Percentiles rank a stretch among this genome's conserved stretches.
Conservation (phyloP, 164 flowering plant genomes). For the Akebia trifoliata region DNA sequence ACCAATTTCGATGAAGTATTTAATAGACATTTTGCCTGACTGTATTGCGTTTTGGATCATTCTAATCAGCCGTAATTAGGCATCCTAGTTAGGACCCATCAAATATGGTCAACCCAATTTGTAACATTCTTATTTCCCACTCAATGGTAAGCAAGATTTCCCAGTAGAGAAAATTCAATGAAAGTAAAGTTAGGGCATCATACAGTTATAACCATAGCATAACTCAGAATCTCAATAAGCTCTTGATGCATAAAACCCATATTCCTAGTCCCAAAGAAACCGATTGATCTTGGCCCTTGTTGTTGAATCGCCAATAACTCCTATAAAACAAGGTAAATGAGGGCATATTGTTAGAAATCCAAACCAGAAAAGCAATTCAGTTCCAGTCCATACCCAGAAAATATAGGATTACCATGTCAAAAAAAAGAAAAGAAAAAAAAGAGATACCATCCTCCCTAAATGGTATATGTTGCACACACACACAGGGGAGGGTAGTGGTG, state of each 20-base stretch:
- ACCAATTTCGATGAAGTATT: not conserved
- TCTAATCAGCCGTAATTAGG: not conserved
- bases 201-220: slow-evolving; percentile 98
- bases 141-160: not conserved
- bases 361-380: not conserved
- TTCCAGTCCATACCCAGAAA: not conserved
- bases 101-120: not conserved
- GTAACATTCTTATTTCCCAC: not conserved
- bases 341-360: not conserved
- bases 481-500: too few relatives aligned
- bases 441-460: not conserved
- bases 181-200: slow-evolving; percentile 19
- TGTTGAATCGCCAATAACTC: slow-evolving; percentile 96
- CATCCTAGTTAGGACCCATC: not conserved
- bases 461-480: not conserved
- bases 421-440: not conserved
- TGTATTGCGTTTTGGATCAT: not conserved
- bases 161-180: not conserved
- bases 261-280: slow-evolving; percentile 96
- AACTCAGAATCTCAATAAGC: slow-evolving; percentile 96
- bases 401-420: not conserved
- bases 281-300: slow-evolving; percentile 93
- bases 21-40: not conserved
- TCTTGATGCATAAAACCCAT: slow-evolving; percentile 99
- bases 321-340: slow-evolving; percentile 36